Evolutionary conservation across 306 rosid genomes (phyloP).

Genomic region (Prunus armeniaca): DNA sequence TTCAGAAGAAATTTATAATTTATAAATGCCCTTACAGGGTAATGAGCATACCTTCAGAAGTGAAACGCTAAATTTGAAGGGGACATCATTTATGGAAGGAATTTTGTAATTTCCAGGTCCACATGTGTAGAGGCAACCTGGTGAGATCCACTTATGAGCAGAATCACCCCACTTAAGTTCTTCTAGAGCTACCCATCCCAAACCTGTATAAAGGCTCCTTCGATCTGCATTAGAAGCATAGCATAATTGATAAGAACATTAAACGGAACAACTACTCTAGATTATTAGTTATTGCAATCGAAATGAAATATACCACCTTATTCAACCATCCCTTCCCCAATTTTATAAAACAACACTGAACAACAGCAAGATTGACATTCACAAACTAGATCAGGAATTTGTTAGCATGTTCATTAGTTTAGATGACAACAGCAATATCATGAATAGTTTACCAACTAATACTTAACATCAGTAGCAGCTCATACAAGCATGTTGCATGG

Average conservation of each 20-base stretch:
- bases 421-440: neutral
- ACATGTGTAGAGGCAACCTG: slow-evolving; percentile 69
- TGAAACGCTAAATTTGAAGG: slow-evolving; percentile 72
- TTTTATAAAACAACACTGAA: neutral
- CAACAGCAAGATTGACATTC: neutral
- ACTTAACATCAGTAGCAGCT: too few species aligned
- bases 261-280: neutral
- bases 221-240: slow-evolving; percentile 48
- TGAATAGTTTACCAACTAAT: neutral
- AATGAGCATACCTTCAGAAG: slow-evolving; percentile 70
- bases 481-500: too few species aligned
- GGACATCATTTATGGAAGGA: slow-evolving; percentile 81
- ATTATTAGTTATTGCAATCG: neutral
- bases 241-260: neutral
- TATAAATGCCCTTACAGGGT: neutral
- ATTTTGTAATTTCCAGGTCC: slow-evolving; percentile 93
- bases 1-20: neutral
- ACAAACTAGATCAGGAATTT: neutral
- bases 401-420: neutral
- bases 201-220: slow-evolving; percentile 95
- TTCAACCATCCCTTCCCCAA: neutral
- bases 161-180: slow-evolving; percentile 97
- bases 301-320: neutral
- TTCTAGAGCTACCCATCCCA: slow-evolving; percentile 95
- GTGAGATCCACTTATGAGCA: slow-evolving; percentile 80